phyloP scores from a whole-genome alignment of 148 eudicot genomes.

The Nepenthes mirabilis region DNA sequence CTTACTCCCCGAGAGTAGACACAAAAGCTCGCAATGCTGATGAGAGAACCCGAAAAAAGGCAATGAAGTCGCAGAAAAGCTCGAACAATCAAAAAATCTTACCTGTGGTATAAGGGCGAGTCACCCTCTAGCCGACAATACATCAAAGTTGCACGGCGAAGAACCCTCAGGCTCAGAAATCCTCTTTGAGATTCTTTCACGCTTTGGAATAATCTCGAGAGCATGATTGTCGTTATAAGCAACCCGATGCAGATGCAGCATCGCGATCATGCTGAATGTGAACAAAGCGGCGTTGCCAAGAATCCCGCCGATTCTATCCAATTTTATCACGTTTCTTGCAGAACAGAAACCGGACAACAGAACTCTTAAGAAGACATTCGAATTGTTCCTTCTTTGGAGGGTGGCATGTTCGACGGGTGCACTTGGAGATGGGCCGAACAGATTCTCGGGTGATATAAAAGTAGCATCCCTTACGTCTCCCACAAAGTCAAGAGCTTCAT shows the following conservation, averaged over 20 bases:
- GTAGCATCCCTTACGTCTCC: conserved; percentile 50
- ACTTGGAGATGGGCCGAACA: conserved; percentile 24
- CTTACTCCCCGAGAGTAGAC: no score
- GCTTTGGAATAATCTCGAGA: conserved; percentile 19
- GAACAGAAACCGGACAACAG: conserved; percentile 31
- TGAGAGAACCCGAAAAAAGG: no score
- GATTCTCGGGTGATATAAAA: conserved; percentile 36
- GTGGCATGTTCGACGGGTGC: conserved; percentile 22
- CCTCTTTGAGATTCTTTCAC: conserved; percentile 24
- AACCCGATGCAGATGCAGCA: conserved; percentile 59
- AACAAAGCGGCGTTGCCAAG: conserved; percentile 80
- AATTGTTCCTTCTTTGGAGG: conserved; percentile 18
- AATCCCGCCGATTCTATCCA: conserved; percentile 56
- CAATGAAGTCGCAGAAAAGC: not conserved
- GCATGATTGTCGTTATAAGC: conserved; percentile 21
- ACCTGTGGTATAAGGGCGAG: not conserved
- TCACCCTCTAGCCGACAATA: conserved; percentile 77
- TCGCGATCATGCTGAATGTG: conserved; percentile 77
- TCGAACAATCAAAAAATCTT: not conserved
- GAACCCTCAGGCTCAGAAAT: conserved; percentile 17
- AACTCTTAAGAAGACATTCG: conserved; percentile 34
- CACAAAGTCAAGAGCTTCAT: conserved; percentile 85
- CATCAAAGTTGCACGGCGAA: conserved; percentile 43
- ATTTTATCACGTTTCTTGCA: conserved; percentile 44
- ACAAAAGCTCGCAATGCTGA: no score